Conservation (phyloP, 2,329 filamentous ascomycete genomes). For the Cladosporium austrohemisphaericum region DNA sequence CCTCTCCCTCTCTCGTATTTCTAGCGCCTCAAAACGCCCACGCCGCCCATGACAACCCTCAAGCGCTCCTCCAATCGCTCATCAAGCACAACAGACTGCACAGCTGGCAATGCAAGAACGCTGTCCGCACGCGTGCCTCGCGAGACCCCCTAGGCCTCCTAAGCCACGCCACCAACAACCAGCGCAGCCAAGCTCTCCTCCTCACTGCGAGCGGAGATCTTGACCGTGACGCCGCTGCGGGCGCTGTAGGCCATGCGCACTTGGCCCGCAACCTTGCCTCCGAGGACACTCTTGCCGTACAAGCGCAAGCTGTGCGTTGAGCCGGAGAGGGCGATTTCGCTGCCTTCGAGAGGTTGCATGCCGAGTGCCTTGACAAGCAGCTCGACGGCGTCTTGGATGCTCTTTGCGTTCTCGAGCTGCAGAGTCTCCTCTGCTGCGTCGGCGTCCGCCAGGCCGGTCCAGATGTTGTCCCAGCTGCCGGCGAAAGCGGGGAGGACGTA, state of each 20-base stretch:
- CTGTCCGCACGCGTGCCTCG: neutral
- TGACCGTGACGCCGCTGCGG: slow-evolving; percentile 91
- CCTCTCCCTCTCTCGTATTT: neutral
- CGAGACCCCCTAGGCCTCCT: slow-evolving; percentile 31
- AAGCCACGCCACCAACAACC: slow-evolving; percentile 80
- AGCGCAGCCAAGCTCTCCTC: slow-evolving; percentile 85
- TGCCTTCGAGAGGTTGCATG: slow-evolving; percentile 89
- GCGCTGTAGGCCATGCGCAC: slow-evolving; percentile 92
- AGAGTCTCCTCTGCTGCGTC: slow-evolving; percentile 89
- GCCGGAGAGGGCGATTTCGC: slow-evolving; percentile 81
- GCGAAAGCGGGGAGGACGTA: slow-evolving; percentile 93
- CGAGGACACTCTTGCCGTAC: slow-evolving; percentile 89
- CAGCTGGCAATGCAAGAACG: too few relatives aligned
- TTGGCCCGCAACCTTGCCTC: slow-evolving; percentile 80
- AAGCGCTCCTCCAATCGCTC: neutral
- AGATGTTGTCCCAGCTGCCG: slow-evolving; percentile 90
- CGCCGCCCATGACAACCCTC: slow-evolving; percentile 9
- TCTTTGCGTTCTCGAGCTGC: slow-evolving; percentile 82
- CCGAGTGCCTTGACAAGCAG: slow-evolving; percentile 81
- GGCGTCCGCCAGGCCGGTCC: slow-evolving; percentile 73
- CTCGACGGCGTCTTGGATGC: slow-evolving; percentile 93
- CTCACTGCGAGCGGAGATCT: slow-evolving; percentile 87
- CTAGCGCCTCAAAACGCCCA: slow-evolving; percentile 12
- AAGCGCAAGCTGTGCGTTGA: slow-evolving; percentile 93
- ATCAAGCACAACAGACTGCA: neutral